Conservation (phyloP, 257 asterid species). For the Voacanga thouarsii region DNA sequence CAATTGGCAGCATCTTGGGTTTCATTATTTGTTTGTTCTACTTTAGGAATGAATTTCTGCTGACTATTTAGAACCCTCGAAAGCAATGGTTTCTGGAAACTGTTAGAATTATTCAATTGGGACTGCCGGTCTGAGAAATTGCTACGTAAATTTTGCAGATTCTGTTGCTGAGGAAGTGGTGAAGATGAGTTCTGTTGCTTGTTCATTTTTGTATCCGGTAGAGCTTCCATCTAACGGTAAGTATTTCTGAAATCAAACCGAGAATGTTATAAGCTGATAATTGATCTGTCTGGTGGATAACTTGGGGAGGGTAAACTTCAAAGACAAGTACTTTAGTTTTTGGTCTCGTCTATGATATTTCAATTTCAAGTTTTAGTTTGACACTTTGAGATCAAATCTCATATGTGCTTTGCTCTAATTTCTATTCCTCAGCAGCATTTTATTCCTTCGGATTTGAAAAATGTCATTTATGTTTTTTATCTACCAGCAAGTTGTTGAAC, state of each 20-base stretch:
- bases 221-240: conserved; percentile 75
- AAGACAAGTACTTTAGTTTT: neutral
- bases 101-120: neutral
- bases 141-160: conserved; percentile 35
- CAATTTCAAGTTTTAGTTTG: neutral
- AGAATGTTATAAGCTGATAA: conserved; percentile 1
- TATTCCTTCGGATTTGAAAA: neutral
- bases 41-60: neutral
- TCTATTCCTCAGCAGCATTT: neutral
- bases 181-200: conserved; percentile 64
- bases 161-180: conserved; percentile 58
- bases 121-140: conserved; percentile 17
- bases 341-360: neutral
- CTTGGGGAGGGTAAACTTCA: neutral
- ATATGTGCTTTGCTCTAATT: neutral
- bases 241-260: conserved; percentile 11
- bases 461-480: neutral
- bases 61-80: neutral
- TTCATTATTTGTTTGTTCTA: neutral
- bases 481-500: neutral
- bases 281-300: neutral
- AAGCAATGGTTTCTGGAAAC: neutral
- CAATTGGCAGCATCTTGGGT: neutral
- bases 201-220: conserved; percentile 70
- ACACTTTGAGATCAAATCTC: neutral